Evolutionary conservation across 176 grass and related monocot genomes (phyloP), one percentile per base, ranked within the genome.

Genomic region (Panicum miliaceum): DNA sequence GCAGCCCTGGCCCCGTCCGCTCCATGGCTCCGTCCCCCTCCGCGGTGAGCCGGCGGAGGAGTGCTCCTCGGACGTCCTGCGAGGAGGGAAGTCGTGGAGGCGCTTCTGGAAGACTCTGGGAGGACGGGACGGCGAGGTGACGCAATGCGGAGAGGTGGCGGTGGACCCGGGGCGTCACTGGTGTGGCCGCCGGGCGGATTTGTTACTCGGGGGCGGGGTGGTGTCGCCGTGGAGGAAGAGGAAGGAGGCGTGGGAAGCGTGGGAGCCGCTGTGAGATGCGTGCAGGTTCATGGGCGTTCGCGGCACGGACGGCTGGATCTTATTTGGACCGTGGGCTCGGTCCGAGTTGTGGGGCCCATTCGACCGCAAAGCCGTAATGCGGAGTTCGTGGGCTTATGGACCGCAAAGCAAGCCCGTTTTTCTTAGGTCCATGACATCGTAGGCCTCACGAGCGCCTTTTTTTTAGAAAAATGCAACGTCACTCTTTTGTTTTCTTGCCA

Each of bases 1-100:
- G 73, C 22, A 79, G 75, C 40, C 34, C 80, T 62, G 46, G 75
- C 25, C 42, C 83, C 74, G 43, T 74, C 72, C 58, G 43, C 88
- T 40, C 74, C 84, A 83, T 85, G 81, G 38, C 60, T 57, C 22
- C 60, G 32, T 74, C 47, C 37, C 40, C 14, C 71, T 75, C 18
- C 58, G 45, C 45, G 45, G 45, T 47, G 45, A 47, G 45, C 1
- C 42, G 13, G 41, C 69, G 68, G 42, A 47, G 68, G 40, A 4
- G 38, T 25, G 22, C 67, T 70, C 40, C 67, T 23, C 10, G 22
- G 11, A 69, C 34, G 64, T 8, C 23, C 6, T 26, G 68, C 68
- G 12, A 45, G 67, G 67, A 70, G n/a, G 27, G 27, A 5, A 13
- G 13, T 7, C 40, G 41, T 47, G 40, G 41, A 71, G 41, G 22